phyloP scores from a whole-genome alignment of 495 filamentous ascomycete genomes.

The Tuber borchii region DNA sequence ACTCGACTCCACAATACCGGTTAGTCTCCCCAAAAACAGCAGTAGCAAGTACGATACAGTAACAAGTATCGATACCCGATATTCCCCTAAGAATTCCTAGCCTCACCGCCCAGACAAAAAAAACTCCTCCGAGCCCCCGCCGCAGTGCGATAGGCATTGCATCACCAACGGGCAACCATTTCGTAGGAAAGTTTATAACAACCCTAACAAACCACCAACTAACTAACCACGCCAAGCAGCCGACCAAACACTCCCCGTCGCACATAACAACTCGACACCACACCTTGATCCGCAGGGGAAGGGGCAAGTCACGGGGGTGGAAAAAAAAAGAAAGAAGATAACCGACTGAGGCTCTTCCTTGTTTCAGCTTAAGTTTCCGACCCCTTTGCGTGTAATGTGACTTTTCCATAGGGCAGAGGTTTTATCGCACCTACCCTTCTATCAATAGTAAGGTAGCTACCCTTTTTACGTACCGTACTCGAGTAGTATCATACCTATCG shows the following conservation, averaged over 20 bases:
- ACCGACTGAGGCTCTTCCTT: neutral
- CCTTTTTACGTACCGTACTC: too few relatives aligned
- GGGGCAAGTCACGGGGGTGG: neutral
- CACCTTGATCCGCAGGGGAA: neutral
- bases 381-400: neutral
- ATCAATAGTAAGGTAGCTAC: too few relatives aligned
- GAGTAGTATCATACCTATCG: too few relatives aligned
- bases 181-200: neutral
- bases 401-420: neutral
- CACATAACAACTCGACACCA: neutral
- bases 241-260: neutral
- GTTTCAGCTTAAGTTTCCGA: neutral
- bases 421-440: neutral
- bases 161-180: neutral
- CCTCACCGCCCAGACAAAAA: neutral
- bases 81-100: neutral
- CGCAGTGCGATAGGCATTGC: neutral
- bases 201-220: neutral
- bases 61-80: neutral
- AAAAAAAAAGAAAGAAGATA: neutral
- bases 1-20: neutral
- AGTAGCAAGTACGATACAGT: neutral
- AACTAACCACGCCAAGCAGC: neutral
- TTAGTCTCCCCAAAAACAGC: neutral
- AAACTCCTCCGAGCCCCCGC: neutral